Evolutionary conservation across 2,329 filamentous ascomycete species (phyloP).

Genomic region (Fusarium sp.): DNA sequence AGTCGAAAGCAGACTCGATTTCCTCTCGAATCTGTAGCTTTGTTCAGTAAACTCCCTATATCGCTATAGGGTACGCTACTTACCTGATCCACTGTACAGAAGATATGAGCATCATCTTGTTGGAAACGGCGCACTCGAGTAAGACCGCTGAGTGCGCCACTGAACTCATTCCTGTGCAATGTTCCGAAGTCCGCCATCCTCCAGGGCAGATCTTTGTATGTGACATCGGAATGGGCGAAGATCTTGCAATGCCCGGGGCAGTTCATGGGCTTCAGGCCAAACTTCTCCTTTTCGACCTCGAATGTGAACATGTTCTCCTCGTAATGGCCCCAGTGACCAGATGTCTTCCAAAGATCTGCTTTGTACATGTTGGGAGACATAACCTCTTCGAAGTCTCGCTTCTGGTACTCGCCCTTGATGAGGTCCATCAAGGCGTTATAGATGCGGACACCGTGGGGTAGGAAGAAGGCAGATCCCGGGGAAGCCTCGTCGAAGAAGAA

Average conservation of each 20-base stretch:
- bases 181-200: conserved; percentile 96
- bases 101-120: conserved; percentile 96
- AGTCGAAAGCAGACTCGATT: conserved; percentile 87
- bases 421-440: conserved; percentile 89
- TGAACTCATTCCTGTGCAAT: conserved; percentile 94
- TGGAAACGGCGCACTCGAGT: conserved; percentile 94
- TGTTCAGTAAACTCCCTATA: conserved; percentile 6
- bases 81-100: conserved; percentile 70
- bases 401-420: conserved; percentile 88
- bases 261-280: conserved; percentile 95
- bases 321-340: conserved; percentile 88
- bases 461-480: conserved; percentile 92
- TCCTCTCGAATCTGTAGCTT: conserved; percentile 51
- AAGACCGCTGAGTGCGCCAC: conserved; percentile 88
- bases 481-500: conserved; percentile 97
- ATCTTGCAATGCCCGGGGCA: conserved; percentile 94
- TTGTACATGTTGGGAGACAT: conserved; percentile 97
- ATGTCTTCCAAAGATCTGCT: conserved; percentile 90
- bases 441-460: conserved; percentile 92
- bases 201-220: conserved; percentile 87
- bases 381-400: conserved; percentile 93
- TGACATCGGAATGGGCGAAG: conserved; percentile 84
- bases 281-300: conserved; percentile 77
- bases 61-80: not conserved
- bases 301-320: conserved; percentile 90